Evolutionary conservation across 257 asterid species (phyloP).

Genomic region (Ophiorrhiza pumila): DNA sequence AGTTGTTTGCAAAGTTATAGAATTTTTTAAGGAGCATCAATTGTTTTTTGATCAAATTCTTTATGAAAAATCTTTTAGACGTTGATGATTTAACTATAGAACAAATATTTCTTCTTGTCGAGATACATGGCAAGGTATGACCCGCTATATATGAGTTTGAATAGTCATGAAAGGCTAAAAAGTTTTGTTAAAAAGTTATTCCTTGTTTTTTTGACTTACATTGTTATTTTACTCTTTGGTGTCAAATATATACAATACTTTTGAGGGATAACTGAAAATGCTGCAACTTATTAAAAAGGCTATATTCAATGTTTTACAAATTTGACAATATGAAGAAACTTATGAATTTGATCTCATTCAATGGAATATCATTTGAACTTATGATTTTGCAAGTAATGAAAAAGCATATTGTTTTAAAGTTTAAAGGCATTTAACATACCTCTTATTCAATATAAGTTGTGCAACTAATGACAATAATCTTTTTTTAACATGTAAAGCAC

Average conservation of each 20-base stretch:
- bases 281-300: not conserved
- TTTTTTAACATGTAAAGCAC: no score
- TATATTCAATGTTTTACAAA: slow-evolving; percentile 34
- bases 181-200: not conserved
- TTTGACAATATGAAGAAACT: slow-evolving; percentile 91
- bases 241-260: not conserved
- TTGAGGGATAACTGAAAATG: not conserved
- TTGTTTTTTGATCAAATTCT: slow-evolving; percentile 80
- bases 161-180: slow-evolving; percentile 9
- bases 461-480: no score
- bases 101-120: slow-evolving; percentile 63
- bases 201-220: not conserved
- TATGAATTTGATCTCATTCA: slow-evolving; percentile 82
- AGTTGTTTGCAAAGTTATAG: slow-evolving; percentile 77
- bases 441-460: no score
- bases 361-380: no score
- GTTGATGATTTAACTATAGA: slow-evolving; percentile 74
- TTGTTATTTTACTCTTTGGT: not conserved
- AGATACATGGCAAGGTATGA: slow-evolving; percentile 78
- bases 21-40: slow-evolving; percentile 70
- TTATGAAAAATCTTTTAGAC: slow-evolving; percentile 57
- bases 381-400: no score
- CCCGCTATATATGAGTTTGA: slow-evolving; percentile 5
- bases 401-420: no score
- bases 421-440: no score